Evolutionary conservation across 306 rosid species (phyloP).

Genomic region (Trichosanthes truncata): DNA sequence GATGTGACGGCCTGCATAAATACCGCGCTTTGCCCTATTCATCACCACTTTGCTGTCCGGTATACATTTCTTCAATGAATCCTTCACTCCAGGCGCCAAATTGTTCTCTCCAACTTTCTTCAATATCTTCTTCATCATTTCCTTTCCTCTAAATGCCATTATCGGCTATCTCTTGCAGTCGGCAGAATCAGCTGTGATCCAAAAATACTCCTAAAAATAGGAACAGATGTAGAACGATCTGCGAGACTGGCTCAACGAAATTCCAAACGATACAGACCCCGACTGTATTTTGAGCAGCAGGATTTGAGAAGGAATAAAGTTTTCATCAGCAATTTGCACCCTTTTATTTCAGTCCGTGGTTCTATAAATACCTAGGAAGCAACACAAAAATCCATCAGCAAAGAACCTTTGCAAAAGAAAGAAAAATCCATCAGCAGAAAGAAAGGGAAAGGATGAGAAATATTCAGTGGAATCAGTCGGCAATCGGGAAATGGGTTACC

Average conservation of each 20-base stretch:
- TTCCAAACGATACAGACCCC: background rate
- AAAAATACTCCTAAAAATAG: background rate
- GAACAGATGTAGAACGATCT: background rate
- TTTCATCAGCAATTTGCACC: background rate
- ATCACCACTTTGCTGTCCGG: slow-evolving; percentile 67
- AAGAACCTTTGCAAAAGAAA: background rate
- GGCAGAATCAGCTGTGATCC: background rate
- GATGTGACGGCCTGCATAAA: slow-evolving; percentile 81
- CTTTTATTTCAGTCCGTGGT: background rate
- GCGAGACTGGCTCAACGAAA: background rate
- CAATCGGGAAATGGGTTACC: background rate
- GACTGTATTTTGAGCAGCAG: background rate
- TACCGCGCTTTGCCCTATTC: slow-evolving; percentile 84
- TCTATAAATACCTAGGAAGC: background rate
- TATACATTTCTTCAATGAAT: slow-evolving; percentile 50
- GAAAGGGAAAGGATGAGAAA: background rate
- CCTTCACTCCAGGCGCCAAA: slow-evolving; percentile 47
- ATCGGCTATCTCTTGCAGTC: background rate
- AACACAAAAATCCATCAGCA: background rate
- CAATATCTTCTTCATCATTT: slow-evolving; percentile 67
- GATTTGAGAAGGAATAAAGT: background rate
- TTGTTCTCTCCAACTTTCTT: slow-evolving; percentile 64
- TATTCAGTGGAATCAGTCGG: background rate
- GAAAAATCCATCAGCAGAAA: background rate
- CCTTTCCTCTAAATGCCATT: slow-evolving; percentile 81